Evolutionary conservation across 805 yeast species (phyloP).

Genomic region (Sungouiella blattae): DNA sequence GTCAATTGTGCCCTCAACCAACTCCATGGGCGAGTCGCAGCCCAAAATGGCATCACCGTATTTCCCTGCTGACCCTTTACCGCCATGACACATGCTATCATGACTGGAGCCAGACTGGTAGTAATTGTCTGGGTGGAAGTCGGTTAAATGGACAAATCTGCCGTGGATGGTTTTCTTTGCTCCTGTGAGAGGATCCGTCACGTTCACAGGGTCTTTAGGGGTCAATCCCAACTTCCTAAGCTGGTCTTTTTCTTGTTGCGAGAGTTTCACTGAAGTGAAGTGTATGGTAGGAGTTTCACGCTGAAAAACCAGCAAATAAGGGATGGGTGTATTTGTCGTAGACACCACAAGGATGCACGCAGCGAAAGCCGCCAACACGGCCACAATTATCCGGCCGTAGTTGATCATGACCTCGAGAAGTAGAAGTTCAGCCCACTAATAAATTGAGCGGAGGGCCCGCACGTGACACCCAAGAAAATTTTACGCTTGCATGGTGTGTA

Average conservation of each 20-base stretch:
- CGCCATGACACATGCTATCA: slow-evolving; percentile 56
- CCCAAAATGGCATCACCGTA: slow-evolving; percentile 76
- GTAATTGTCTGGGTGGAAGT: slow-evolving; percentile 77
- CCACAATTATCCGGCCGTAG: no score
- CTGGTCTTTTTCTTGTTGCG: background rate
- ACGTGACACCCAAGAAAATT: no score
- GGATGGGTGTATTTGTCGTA: no score
- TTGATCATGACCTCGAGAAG: no score
- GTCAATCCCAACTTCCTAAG: slow-evolving; percentile 28
- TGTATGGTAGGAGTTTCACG: background rate
- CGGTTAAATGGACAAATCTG: slow-evolving; percentile 80
- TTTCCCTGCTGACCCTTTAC: slow-evolving; percentile 53
- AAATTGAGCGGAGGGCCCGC: no score
- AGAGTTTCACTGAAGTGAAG: slow-evolving; percentile 1
- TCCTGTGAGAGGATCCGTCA: slow-evolving; percentile 17
- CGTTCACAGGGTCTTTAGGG: slow-evolving; percentile 26
- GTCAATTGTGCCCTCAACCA: slow-evolving; percentile 58
- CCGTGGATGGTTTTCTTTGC: slow-evolving; percentile 52
- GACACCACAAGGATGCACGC: background rate
- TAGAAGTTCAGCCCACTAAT: no score
- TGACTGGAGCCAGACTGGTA: slow-evolving; percentile 52
- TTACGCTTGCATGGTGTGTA: no score
- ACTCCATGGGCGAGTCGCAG: slow-evolving; percentile 68
- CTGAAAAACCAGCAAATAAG: no score
- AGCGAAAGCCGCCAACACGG: background rate